A percentile compares a stretch with the other conserved stretches of the same genome.
Evolutionary conservation across 1,284 basidiomycete genomes (phyloP).

Genomic region (Mycosarcoma maydis): DNA sequence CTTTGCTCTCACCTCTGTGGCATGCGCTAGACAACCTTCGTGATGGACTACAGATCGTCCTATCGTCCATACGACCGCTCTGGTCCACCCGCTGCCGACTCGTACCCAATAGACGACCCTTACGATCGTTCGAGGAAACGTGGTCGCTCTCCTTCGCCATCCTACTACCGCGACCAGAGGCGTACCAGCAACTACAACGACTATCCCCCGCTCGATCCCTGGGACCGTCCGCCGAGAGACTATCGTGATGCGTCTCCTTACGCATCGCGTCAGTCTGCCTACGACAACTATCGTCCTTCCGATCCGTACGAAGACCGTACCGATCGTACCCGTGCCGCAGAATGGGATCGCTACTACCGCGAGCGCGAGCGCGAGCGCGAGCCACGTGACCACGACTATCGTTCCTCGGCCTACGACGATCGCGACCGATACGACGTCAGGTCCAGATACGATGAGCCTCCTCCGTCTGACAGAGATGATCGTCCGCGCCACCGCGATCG

Average conservation of each 20-base stretch:
- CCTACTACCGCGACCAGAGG: constrained; percentile 35
- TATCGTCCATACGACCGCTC: constrained; percentile 39
- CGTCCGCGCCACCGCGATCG: constrained; percentile 25
- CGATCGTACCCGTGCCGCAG: constrained; percentile 32
- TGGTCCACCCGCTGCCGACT: constrained; percentile 11
- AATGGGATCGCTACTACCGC: constrained; percentile 49
- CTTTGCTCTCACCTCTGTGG: neutral
- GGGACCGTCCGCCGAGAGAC: constrained; percentile 40
- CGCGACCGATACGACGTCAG: constrained; percentile 41
- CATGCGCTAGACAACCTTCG: constrained; percentile 8
- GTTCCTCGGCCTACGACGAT: constrained; percentile 21
- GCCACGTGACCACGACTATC: constrained; percentile 26
- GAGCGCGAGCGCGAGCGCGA: constrained; percentile 49
- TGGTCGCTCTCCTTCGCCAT: constrained; percentile 39
- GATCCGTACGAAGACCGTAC: constrained; percentile 35
- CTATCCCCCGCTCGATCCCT: constrained; percentile 31
- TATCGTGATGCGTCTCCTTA: constrained; percentile 31
- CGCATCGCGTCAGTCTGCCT: constrained; percentile 22
- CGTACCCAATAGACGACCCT: constrained; percentile 26
- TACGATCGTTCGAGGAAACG: constrained; percentile 49
- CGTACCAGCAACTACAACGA: constrained; percentile 25
- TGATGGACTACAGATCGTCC: constrained; percentile 44
- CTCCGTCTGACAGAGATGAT: constrained; percentile 21
- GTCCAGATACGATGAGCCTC: constrained; percentile 33
- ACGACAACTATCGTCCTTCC: constrained; percentile 30